Base-by-base conservation (phyloP, 164 flowering plant genomes). In the Saururus chinensis region DNA sequence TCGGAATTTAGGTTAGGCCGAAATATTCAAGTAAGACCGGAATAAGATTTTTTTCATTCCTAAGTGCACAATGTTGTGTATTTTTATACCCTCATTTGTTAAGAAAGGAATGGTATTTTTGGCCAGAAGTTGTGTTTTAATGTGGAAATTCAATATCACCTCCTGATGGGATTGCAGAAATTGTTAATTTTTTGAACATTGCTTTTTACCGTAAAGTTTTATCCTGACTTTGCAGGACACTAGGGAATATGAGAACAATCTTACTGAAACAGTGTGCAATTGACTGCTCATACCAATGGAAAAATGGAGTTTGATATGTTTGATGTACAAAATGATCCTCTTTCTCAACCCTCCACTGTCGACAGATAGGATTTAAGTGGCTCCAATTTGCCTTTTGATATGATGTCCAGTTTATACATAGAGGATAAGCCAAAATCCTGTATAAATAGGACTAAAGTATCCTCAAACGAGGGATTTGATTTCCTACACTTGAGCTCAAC, bases 251-350 rank as follows among this genome's bases (percentile, higher is more conserved):
- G 49, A 49, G 11, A 69, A 56, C 49, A 63, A 67, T 66, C 64
- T 69, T 45, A 71, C 66, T 40, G 77, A 73, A 63, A 72, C 79
- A 7, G 64, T 79, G n/a, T n/a, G 59, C 75, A 82, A 0, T 63
- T 78, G 30, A 75, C 87, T 41, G 57, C 75, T 58, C 84, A 81
- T 45, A 12, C 49, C 52, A 77, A 74, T 59, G 79, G 56, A 20
- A 68, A 74, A 25, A 62, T 60, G 58, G 84, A 80, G 61, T 51
- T 71, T 63, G 79, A 74, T 60, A 23, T 65, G 23, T 59, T 55
- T 62, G 60, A 37, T 66, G 69, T 45, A 12, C 60, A 68, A 61
- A 76, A 77, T 69, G 57, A 23, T 63, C 74, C 72, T 57, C 41
- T 62, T 35, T 54, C 40, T 58, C 68, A 66, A 41, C 64, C 76